phyloP scores from a whole-genome alignment of 164 flowering plant genomes.

The Piper longum region DNA sequence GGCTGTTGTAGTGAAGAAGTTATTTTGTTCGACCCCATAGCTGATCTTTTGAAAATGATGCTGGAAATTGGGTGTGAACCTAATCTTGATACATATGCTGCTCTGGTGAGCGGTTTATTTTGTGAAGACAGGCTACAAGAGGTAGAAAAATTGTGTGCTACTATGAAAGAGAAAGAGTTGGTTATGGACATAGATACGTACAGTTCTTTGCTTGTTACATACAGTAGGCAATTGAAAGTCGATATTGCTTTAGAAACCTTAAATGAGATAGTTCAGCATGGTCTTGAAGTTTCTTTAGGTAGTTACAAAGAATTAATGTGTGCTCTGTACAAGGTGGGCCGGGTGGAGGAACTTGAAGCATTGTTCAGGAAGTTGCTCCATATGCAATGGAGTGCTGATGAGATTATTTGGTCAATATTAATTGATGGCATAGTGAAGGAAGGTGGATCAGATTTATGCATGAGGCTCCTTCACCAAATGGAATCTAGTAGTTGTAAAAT shows the following conservation, averaged over 20 bases:
- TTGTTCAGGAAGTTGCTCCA: constrained; percentile 44
- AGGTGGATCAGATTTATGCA: constrained; percentile 35
- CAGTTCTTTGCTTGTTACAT: constrained; percentile 25
- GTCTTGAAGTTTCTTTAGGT: constrained; percentile 25
- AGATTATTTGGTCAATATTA: constrained; percentile 67
- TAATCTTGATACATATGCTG: constrained; percentile 35
- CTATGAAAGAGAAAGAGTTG: constrained; percentile 40
- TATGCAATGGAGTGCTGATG: constrained; percentile 47
- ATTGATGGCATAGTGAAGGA: constrained; percentile 60
- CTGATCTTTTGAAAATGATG: constrained; percentile 35
- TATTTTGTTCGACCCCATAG: constrained; percentile 14
- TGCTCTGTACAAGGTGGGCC: constrained; percentile 33
- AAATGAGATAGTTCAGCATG: constrained; percentile 15
- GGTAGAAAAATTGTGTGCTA: constrained; percentile 42
- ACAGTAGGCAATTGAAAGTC: constrained; percentile 41
- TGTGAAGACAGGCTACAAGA: constrained; percentile 39
- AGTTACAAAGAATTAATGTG: constrained; percentile 35
- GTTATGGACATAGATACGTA: constrained; percentile 28
- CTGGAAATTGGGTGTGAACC: constrained; percentile 43
- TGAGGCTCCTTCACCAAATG: constrained; percentile 44
- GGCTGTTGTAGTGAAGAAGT: constrained; percentile 11
- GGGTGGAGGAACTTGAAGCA: constrained; percentile 31
- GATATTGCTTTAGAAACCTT: constrained; percentile 42
- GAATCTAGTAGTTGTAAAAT: constrained; percentile 31
- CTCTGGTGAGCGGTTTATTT: constrained; percentile 43